Conservation (phyloP, 176 grass and related monocot genomes). For the bread wheat (Triticum aestivum) region DNA sequence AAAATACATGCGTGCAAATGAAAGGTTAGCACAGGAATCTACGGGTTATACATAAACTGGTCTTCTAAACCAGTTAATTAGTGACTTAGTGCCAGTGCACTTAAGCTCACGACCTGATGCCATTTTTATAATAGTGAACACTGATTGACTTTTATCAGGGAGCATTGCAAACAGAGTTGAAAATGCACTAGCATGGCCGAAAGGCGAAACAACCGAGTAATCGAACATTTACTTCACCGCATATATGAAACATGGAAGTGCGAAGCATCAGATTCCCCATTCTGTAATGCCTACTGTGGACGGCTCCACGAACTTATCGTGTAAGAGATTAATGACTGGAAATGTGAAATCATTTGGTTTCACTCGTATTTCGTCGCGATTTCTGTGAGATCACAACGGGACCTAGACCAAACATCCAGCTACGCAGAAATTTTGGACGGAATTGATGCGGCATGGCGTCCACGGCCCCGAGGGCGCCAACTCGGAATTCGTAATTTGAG, state of each 20-base stretch:
- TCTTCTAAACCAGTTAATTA: not conserved
- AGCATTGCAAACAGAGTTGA: not conserved
- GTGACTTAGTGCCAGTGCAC: not conserved
- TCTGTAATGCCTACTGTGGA: not conserved
- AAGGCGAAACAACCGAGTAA: not conserved
- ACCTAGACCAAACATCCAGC: too few species aligned
- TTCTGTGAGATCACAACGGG: not conserved
- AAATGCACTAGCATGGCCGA: not conserved
- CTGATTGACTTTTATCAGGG: slow-evolving; percentile 8
- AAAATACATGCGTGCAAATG: not conserved
- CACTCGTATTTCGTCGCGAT: not conserved
- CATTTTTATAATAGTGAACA: slow-evolving; percentile 7
- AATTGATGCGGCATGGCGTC: not conserved
- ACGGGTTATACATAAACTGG: not conserved
- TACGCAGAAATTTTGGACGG: not conserved
- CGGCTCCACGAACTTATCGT: too few species aligned
- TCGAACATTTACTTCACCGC: not conserved
- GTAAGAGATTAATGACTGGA: not conserved
- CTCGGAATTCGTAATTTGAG: not conserved
- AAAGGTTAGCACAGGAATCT: not conserved
- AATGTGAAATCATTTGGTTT: not conserved
- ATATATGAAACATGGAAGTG: not conserved
- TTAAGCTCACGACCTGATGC: not conserved
- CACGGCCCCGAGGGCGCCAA: not conserved
- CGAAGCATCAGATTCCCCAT: not conserved